Percentiles rank a stretch among this genome's conserved stretches.
These are phyloP conservation scores for Styphnolobium japonicum DNA, from an alignment of 306 rosid genomes.

Conservation along the genomic window DNA sequence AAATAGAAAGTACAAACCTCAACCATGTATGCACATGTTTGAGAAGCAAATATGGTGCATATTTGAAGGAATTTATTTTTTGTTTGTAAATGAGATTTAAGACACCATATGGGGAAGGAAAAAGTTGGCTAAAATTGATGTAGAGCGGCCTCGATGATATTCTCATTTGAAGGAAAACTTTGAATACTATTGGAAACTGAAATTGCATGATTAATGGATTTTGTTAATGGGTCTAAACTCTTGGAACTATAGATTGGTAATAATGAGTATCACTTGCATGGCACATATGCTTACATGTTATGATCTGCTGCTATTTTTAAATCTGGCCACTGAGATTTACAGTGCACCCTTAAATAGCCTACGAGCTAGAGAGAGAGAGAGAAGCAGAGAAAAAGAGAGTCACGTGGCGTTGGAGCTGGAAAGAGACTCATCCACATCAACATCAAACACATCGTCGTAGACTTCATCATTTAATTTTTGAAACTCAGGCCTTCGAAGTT, in stretches of 20 bases:
- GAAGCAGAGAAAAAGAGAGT: constrained; percentile 17
- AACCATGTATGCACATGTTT: too few species aligned
- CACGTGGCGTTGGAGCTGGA: constrained; percentile 44
- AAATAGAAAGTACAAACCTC: too few species aligned
- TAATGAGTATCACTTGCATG: constrained; percentile 34
- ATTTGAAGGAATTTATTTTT: too few species aligned
- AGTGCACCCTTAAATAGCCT: neutral
- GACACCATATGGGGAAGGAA: too few species aligned
- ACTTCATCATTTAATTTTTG: constrained; percentile 56
- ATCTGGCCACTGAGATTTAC: neutral
- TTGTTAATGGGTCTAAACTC: constrained; percentile 4
- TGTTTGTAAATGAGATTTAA: too few species aligned
- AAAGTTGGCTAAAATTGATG: too few species aligned
- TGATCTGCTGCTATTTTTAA: neutral
- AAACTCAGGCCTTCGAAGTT: constrained; percentile 19
- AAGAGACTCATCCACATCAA: constrained; percentile 41
- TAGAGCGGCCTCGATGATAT: too few species aligned
- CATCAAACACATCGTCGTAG: constrained; percentile 42
- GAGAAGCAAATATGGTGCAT: too few species aligned
- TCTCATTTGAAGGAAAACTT: neutral
- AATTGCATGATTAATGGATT: neutral
- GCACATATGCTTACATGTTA: constrained; percentile 9
- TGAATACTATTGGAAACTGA: neutral
- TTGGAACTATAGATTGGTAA: constrained; percentile 18
- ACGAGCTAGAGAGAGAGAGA: neutral